These are phyloP conservation scores for Fusarium cyanostomum DNA, from an alignment of 2,329 filamentous ascomycete species.

Conservation along the genomic window DNA sequence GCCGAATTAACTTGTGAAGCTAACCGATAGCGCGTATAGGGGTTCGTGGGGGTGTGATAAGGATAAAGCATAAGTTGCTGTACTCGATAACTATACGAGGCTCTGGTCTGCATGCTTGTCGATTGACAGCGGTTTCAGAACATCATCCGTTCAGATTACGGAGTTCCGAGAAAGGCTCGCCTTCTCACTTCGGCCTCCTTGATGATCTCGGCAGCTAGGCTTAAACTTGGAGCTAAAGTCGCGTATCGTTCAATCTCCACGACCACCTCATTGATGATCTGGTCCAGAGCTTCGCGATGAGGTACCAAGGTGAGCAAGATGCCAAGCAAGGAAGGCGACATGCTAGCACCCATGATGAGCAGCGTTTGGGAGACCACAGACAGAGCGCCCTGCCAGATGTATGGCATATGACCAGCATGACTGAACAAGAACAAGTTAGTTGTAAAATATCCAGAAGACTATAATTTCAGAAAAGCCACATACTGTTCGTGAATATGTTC, in stretches of 20 bases:
- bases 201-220: conserved; percentile 81
- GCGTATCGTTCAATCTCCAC: conserved; percentile 79
- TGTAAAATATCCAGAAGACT: background rate
- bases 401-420: conserved; percentile 85
- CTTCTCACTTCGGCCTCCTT: conserved; percentile 80
- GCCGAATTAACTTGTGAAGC: background rate
- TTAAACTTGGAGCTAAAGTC: conserved; percentile 78
- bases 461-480: conserved; percentile 46
- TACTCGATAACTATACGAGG: background rate
- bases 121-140: background rate
- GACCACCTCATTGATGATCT: conserved; percentile 81
- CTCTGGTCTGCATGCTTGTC: background rate
- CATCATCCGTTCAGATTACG: conserved; percentile 2
- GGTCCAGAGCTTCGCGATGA: conserved; percentile 71
- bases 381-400: conserved; percentile 85
- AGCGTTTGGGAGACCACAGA: conserved; percentile 85
- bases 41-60: background rate
- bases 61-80: background rate
- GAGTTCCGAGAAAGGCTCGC: conserved; percentile 67
- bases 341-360: conserved; percentile 84
- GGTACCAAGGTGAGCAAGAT: conserved; percentile 69
- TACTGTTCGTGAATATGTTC: conserved; percentile 82
- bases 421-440: conserved; percentile 49
- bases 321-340: conserved; percentile 76
- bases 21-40: background rate